phyloP scores from a whole-genome alignment of 1,284 basidiomycete genomes.

The Melampsora americana region DNA sequence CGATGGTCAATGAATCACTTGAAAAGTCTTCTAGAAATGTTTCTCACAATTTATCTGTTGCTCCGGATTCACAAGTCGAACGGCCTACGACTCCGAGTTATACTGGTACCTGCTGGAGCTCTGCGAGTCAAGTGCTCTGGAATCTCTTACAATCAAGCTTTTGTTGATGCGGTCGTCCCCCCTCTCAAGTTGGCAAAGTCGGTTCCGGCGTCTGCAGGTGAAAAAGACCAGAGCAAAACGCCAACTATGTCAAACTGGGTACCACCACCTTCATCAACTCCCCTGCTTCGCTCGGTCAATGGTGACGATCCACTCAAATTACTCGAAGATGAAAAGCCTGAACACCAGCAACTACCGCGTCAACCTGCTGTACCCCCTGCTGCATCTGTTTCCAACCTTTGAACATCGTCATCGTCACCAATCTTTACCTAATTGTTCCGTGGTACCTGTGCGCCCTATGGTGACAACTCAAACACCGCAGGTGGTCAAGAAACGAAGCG shows the following conservation, averaged over 20 bases:
- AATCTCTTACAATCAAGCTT: slow-evolving; percentile 27
- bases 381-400: slow-evolving; percentile 6
- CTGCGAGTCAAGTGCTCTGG: slow-evolving; percentile 28
- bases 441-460: background rate
- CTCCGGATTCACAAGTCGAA: background rate
- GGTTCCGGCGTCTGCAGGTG: background rate
- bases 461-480: slow-evolving; percentile 1
- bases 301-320: slow-evolving; percentile 1
- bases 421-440: slow-evolving; percentile 1
- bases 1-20: slow-evolving; percentile 3
- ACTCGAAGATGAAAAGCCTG: background rate
- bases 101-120: slow-evolving; percentile 29
- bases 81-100: slow-evolving; percentile 7
- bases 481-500: slow-evolving; percentile 4
- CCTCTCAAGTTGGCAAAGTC: slow-evolving; percentile 11
- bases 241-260: slow-evolving; percentile 8
- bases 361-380: slow-evolving; percentile 11
- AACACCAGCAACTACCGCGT: background rate
- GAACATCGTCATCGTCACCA: background rate
- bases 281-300: background rate
- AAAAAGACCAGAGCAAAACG: background rate
- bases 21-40: slow-evolving; percentile 3
- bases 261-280: slow-evolving; percentile 16
- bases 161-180: slow-evolving; percentile 23
- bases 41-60: background rate